These are phyloP conservation scores for Immersiella caudata DNA, from an alignment of 495 filamentous ascomycete genomes.

Conservation along the genomic window DNA sequence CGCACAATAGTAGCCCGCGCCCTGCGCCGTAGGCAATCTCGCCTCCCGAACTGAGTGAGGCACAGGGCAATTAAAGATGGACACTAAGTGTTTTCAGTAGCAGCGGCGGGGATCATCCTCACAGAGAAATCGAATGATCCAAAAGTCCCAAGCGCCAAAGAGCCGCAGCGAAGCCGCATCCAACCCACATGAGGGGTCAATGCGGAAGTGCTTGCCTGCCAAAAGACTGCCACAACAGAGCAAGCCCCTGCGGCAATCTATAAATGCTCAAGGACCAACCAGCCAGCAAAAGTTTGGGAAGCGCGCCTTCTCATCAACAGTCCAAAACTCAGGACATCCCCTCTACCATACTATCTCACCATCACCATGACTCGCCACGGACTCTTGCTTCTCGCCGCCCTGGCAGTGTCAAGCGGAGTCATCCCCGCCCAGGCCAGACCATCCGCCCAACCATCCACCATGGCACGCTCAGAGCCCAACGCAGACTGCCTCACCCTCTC, in stretches of 20 bases:
- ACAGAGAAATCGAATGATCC: slow-evolving; percentile 6
- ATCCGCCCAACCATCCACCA: slow-evolving; percentile 1
- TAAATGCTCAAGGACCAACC: not conserved
- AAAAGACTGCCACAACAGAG: not conserved
- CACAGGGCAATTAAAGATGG: too few relatives aligned
- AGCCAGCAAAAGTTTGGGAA: not conserved
- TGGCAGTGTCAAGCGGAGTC: not conserved
- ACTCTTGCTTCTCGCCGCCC: slow-evolving; percentile 5
- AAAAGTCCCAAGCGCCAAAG: slow-evolving; percentile 5
- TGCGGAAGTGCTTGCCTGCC: not conserved
- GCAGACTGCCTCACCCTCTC: slow-evolving; percentile 8
- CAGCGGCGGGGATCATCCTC: too few relatives aligned
- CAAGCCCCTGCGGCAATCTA: not conserved
- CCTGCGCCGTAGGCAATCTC: slow-evolving; percentile 7
- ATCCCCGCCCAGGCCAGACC: not conserved
- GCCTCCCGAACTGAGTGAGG: not conserved
- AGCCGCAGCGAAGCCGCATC: not conserved
- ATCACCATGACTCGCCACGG: slow-evolving; percentile 5
- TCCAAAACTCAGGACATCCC: not conserved
- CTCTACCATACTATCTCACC: not conserved
- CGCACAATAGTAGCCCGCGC: slow-evolving; percentile 5
- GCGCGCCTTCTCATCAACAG: not conserved
- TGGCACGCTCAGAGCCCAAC: not conserved
- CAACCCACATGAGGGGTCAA: not conserved
- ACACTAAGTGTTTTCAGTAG: too few relatives aligned